Base-by-base conservation (phyloP, 345 rosid genomes). In the Linum lewisii region DNA sequence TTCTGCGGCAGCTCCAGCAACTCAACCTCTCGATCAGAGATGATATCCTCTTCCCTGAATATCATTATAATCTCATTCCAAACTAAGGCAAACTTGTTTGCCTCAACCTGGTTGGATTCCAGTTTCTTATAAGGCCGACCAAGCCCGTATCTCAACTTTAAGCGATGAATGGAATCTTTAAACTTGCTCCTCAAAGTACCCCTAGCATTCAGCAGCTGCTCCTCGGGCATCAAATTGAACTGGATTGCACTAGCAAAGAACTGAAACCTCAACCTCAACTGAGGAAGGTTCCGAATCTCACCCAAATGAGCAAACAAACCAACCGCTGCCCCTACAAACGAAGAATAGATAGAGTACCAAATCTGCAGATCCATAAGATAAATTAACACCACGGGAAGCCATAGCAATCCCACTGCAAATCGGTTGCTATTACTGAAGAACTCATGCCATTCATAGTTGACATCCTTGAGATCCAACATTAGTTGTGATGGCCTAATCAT, bases 161-260 rank as follows among this genome's bases (percentile, higher is more conserved):
- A 71, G 71, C 97, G 78, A 75, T 71, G 82, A 65, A 92, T 84
- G 59, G 84, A 90, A 73, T 92, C 95, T 6, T 79, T 84, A 24
- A 88, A 75, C 78, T 92, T 92, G 82, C 76, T 92, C 81, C 68
- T 86, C 62, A 88, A 63, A 0, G 80, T 75, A 24, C 91, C 91
- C 77, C 86, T 74, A 6, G 87, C 84, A 78, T 84, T 80, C 73
- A 86, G 64, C 61, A 88, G 83, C 79, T 92, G 97, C 81, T 92
- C 95, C 70, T 92, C 94, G 0, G 95, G 94, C 97, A 92, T 82
- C 63, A 88, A 84, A 79, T 88, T 92, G 71, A 92, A 92, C 81
- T 92, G 97, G 65, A 92, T 84, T 9, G 98, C 97, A 59, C 97
- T 85, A 1, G 98, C 97, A 77, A 92, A 86, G 81, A 92, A 92